Conservation (phyloP, 140 eudicot genomes). For the Eryngium alpinum region DNA sequence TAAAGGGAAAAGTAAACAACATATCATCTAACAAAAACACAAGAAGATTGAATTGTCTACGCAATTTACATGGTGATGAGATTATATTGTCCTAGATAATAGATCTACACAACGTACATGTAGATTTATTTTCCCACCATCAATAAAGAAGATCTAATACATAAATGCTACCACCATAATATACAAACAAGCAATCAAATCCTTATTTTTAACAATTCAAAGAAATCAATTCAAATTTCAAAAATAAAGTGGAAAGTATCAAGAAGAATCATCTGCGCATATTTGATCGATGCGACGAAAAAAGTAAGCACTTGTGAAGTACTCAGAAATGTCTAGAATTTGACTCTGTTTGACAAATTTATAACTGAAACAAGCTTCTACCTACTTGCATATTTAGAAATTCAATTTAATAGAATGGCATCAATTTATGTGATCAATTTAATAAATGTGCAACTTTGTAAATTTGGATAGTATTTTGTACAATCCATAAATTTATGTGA, state of each 20-base stretch:
- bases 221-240: not conserved
- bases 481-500: too few species aligned
- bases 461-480: too few species aligned
- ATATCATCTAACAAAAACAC: not conserved
- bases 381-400: not conserved
- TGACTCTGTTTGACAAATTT: not conserved
- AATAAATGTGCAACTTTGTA: too few species aligned
- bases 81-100: not conserved
- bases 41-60: not conserved
- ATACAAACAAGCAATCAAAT: not conserved
- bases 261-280: not conserved
- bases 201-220: not conserved
- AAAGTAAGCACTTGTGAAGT: not conserved
- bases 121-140: not conserved
- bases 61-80: not conserved
- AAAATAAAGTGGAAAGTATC: not conserved
- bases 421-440: not conserved
- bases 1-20: not conserved
- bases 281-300: not conserved
- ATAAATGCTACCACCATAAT: not conserved
- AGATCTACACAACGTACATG: not conserved
- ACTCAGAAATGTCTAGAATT: constrained; percentile 1
- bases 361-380: not conserved
- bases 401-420: not conserved
- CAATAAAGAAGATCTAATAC: not conserved